Evolutionary conservation across 345 rosid species (phyloP), one percentile per base, ranked within the genome.

Genomic region (Conringia planisiliqua): DNA sequence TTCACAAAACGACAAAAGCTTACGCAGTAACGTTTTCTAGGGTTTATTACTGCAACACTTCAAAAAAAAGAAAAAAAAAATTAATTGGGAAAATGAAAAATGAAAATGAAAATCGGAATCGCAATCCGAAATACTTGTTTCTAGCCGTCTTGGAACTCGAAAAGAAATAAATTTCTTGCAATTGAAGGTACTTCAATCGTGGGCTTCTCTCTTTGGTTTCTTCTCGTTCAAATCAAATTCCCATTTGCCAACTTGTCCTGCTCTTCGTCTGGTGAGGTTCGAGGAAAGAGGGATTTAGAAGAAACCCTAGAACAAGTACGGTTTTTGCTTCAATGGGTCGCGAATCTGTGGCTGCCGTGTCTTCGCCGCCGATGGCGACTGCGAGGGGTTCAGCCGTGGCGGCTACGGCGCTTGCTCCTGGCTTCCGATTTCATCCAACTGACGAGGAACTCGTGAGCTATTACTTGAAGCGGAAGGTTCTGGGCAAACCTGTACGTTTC

Each of bases 401-500:
- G n/a, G 81, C 87, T 1, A 83, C 96, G 11, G 85, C 96, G 2
- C 84, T 91, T 80, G 98, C 96, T 36, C 98, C 98, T 22, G 98
- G 98, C 18, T 91, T 91, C 51, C 86, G 98, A 81, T 93, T 93
- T 72, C 98, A 93, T 54, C 98, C 98, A 0, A 91, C 97, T 2
- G 98, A 88, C 18, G 97, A 94, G 72, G 97, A 94, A 72, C 83
- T 91, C 16, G 90, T 88, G 13, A 84, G 86, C 58, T 91, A 91
- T 78, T 91, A 89, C 88, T 84, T 94, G 83, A 94, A 89, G 82
- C 79, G 96, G 63, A 91, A 91, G 93, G 88, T 91, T 80, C 72
- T 72, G 4, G 80, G 80, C 16, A 90, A 84, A 56, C 85, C 92
- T 14, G 87, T 91, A n/a, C 92, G 88, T 57, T 91, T 88, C 74